These are phyloP conservation scores for Phaeomoniella chlamydospora DNA, from an alignment of 2,329 filamentous ascomycete species.

Conservation along the genomic window DNA sequence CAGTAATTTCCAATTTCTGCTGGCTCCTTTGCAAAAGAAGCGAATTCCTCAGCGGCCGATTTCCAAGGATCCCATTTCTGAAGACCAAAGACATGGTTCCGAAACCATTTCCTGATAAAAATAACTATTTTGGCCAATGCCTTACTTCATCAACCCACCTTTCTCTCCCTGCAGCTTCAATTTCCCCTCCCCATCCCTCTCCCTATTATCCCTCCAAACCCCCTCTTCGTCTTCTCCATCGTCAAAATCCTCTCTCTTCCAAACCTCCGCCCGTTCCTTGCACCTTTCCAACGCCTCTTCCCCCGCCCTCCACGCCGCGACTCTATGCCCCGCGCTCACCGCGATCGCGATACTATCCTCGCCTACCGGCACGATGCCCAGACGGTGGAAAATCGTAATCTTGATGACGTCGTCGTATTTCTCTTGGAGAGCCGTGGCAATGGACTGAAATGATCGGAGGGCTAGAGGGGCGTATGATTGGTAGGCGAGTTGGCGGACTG, in stretches of 20 bases:
- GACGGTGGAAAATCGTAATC: slow-evolving; percentile 68
- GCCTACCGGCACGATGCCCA: slow-evolving; percentile 75
- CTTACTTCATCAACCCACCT: too few species aligned
- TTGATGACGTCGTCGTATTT: slow-evolving; percentile 52
- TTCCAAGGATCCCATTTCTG: too few species aligned
- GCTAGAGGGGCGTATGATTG: slow-evolving; percentile 26
- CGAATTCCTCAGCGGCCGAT: too few species aligned
- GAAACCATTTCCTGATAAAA: too few species aligned
- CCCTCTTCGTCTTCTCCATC: slow-evolving; percentile 10
- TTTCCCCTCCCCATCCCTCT: slow-evolving; percentile 5
- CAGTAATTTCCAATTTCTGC: too few species aligned
- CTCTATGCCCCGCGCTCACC: slow-evolving; percentile 68
- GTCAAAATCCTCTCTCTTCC: slow-evolving; percentile 23
- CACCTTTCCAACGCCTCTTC: slow-evolving; percentile 81
- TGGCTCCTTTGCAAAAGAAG: too few species aligned
- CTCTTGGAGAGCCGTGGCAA: slow-evolving; percentile 29
- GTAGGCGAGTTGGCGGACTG: slow-evolving; percentile 29
- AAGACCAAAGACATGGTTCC: too few species aligned
- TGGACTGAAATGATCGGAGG: slow-evolving; percentile 22
- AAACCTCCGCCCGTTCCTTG: slow-evolving; percentile 75
- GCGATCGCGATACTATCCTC: slow-evolving; percentile 89
- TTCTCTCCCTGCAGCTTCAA: too few species aligned
- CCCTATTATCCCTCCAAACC: slow-evolving; percentile 13
- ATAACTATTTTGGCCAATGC: too few species aligned
- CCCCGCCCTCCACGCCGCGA: slow-evolving; percentile 73